Conservation (phyloP, 768 basidiomycete species). For the Mycena olivaceomarginata region DNA sequence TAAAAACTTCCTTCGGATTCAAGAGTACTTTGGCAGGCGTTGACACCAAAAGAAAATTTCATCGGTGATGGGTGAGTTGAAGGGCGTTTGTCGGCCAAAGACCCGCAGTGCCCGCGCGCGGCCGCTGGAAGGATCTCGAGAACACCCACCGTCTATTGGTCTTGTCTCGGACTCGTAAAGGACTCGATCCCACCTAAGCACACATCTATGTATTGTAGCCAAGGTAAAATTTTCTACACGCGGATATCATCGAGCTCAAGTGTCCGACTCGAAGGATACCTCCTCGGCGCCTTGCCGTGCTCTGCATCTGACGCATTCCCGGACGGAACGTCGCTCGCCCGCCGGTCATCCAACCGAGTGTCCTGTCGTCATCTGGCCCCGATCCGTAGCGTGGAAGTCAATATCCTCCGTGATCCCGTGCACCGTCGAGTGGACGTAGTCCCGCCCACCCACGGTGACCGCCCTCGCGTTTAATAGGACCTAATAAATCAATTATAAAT, state of each 20-base stretch:
- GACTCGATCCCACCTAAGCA: not conserved
- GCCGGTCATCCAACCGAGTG: not conserved
- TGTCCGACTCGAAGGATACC: conserved; percentile 5
- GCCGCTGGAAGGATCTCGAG: too few species aligned
- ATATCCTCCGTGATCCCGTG: conserved; percentile 4
- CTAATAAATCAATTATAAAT: not conserved
- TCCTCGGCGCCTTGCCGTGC: not conserved
- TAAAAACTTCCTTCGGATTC: too few species aligned
- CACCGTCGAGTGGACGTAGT: not conserved
- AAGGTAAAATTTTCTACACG: not conserved
- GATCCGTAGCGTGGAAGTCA: not conserved
- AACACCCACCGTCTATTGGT: too few species aligned
- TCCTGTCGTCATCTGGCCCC: not conserved
- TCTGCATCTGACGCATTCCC: not conserved
- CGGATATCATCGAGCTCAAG: not conserved
- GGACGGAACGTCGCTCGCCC: not conserved
- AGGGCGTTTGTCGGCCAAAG: too few species aligned
- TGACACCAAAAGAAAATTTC: too few species aligned
- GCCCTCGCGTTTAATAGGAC: conserved; percentile 28
- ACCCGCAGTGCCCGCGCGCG: too few species aligned
- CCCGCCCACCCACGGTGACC: conserved; percentile 22
- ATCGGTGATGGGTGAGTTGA: too few species aligned
- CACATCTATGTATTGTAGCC: not conserved
- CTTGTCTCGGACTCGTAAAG: too few species aligned
- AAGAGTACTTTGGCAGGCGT: too few species aligned